Evolutionary conservation across 345 rosid species (phyloP).

Genomic region (Lumnitzera racemosa): DNA sequence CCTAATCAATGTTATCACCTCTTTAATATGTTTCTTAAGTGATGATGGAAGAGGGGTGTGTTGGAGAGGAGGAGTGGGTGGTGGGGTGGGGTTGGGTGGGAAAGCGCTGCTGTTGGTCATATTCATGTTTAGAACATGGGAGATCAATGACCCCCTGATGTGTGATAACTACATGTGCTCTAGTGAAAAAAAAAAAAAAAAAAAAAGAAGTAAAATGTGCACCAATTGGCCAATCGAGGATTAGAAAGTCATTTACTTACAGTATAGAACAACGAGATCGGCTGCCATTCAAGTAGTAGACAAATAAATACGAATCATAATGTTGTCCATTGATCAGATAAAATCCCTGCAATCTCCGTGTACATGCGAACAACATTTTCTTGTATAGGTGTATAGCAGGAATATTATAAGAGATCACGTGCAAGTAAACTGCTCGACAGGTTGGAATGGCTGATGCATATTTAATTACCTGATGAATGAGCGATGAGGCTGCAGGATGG

Average conservation of each 20-base stretch:
- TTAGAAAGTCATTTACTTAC: constrained; percentile 42
- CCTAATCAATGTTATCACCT: not conserved
- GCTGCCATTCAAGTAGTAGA: constrained; percentile 71
- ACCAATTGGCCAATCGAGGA: constrained; percentile 1
- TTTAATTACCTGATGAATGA: constrained; percentile 69
- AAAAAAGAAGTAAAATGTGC: not conserved
- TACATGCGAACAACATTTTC: constrained; percentile 80
- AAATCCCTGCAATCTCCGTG: constrained; percentile 65
- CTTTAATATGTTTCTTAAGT: not conserved
- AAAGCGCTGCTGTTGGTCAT: no score
- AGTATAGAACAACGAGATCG: constrained; percentile 84
- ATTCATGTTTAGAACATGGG: no score
- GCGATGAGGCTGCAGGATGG: constrained; percentile 50
- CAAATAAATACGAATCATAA: constrained; percentile 77
- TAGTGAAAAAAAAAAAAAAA: no score
- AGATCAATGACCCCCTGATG: not conserved
- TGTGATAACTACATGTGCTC: not conserved
- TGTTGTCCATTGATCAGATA: constrained; percentile 74
- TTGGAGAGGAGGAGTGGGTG: no score
- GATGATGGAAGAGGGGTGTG: no score
- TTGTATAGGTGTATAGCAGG: constrained; percentile 80
- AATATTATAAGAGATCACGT: constrained; percentile 83
- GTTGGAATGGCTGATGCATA: constrained; percentile 57
- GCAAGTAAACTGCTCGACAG: constrained; percentile 86
- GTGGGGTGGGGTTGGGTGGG: no score